Evolutionary conservation across 345 rosid species (phyloP).

Genomic region (Stellera chamaejasme): DNA sequence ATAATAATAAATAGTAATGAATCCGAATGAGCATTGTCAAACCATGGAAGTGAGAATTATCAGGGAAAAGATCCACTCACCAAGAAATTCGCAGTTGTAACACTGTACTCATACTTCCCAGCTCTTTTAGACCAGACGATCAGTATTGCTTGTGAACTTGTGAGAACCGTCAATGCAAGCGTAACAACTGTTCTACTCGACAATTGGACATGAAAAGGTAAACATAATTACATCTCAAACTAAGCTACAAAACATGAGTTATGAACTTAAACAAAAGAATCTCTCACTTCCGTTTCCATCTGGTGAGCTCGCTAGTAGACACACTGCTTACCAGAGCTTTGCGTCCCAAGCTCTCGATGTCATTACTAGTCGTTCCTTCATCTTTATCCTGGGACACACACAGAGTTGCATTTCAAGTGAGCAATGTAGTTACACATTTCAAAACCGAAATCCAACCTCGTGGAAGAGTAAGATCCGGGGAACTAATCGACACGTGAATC

Average conservation of each 20-base stretch:
- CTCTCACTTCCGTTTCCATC: constrained; percentile 80
- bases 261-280: background rate
- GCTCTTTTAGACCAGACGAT: constrained; percentile 99
- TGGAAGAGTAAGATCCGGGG: too few species aligned
- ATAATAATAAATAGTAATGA: too few species aligned
- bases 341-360: too few species aligned
- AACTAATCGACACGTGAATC: too few species aligned
- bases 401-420: too few species aligned
- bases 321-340: constrained; percentile 32
- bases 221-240: background rate
- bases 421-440: too few species aligned
- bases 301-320: constrained; percentile 33
- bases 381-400: too few species aligned
- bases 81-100: constrained; percentile 91
- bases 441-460: too few species aligned
- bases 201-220: background rate
- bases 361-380: too few species aligned
- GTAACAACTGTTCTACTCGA: constrained; percentile 62
- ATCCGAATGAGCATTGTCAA: too few species aligned
- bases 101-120: constrained; percentile 92
- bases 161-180: constrained; percentile 70
- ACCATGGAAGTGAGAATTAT: too few species aligned
- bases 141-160: constrained; percentile 95
- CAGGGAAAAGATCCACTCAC: constrained; percentile 29
- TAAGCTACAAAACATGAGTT: background rate